Percentiles rank a stretch among this genome's conserved stretches.
Evolutionary conservation across 139 green algal species (phyloP).

Genomic region (Chlorella sp.): DNA sequence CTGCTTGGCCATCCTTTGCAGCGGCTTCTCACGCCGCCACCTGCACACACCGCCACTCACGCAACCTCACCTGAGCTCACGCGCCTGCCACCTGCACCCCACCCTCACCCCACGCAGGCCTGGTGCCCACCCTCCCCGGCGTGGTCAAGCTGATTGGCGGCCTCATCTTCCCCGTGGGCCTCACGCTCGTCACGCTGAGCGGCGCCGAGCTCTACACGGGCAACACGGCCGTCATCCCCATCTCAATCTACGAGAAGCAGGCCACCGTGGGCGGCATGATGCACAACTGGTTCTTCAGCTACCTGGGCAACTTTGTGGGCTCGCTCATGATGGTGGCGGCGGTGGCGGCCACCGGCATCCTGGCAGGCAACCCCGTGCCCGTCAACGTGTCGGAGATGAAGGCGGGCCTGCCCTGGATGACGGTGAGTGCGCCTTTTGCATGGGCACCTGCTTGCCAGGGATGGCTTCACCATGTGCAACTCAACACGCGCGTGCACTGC

Average conservation of each 20-base stretch:
- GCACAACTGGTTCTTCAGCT: conserved; percentile 60
- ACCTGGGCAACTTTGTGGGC: conserved; percentile 83
- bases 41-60: too few relatives aligned
- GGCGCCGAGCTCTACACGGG: conserved; percentile 84
- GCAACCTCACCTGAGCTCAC: too few relatives aligned
- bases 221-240: conserved; percentile 64
- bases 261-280: conserved; percentile 30
- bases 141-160: conserved; percentile 43
- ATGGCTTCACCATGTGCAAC: too few relatives aligned
- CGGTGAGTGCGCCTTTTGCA: too few relatives aligned
- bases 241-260: conserved; percentile 56
- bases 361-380: conserved; percentile 23
- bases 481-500: too few relatives aligned
- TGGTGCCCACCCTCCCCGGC: conserved; percentile 50
- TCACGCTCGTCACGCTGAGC: conserved; percentile 48
- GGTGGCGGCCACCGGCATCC: conserved; percentile 50
- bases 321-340: conserved; percentile 51
- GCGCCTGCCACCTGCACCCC: too few relatives aligned
- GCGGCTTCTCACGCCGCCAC: too few relatives aligned
- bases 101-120: too few relatives aligned
- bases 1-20: too few relatives aligned
- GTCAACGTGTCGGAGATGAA: conserved; percentile 40
- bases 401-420: conserved; percentile 24
- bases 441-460: too few relatives aligned
- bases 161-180: conserved; percentile 51